Evolutionary conservation across 1,284 basidiomycete genomes (phyloP), one percentile per base, ranked within the genome.

Genomic region (Trichosporon sp.): DNA sequence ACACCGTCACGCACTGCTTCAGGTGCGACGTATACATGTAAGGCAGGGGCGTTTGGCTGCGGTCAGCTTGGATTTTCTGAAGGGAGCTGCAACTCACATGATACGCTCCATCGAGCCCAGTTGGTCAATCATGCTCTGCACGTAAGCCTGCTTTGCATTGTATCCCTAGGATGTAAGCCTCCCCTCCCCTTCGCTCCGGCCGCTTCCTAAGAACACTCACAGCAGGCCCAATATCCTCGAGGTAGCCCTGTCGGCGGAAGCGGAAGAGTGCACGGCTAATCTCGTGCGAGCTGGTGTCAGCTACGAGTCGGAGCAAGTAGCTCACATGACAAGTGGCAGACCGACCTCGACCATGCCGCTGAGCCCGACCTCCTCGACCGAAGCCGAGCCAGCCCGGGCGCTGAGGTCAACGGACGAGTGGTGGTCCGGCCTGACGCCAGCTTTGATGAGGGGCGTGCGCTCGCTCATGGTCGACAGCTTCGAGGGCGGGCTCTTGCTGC

Each of bases 1-100:
- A 93, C 1, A 94, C 81, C 2, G 88, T 88, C n/a, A 93, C 89
- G 68, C 89, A 91, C 86, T 95, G 93, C 79, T 95, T 95, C 72
- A 95, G 83, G 78, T 95, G 93, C 67, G 95, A 90, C 44, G 89
- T 85, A 65, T 79, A 77, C 57, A 79, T 70, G 66, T 76, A 76
- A 2, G 78, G 78, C 16, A 80, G 72, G 4, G 78, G 77, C 1
- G 78, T 79, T 65, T 77, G 76, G 25, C 64, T 54, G 58, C 1
- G 5, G 59, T 61, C 5, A 65, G 63, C 14, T 29, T 21, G n/a
- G 3, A 25, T 21, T n/a, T 14, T 13, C 21, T 27, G 29, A 13
- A 8, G 13, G 25, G 25, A 3, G 21, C 16, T 33, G 11, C 4
- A 23, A 63, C 59, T 58, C 34, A 66, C 66, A 69, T 68, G 33